phyloP scores from a whole-genome alignment of 169 alveolate species.

The Cyclospora cayetanensis region DNA sequence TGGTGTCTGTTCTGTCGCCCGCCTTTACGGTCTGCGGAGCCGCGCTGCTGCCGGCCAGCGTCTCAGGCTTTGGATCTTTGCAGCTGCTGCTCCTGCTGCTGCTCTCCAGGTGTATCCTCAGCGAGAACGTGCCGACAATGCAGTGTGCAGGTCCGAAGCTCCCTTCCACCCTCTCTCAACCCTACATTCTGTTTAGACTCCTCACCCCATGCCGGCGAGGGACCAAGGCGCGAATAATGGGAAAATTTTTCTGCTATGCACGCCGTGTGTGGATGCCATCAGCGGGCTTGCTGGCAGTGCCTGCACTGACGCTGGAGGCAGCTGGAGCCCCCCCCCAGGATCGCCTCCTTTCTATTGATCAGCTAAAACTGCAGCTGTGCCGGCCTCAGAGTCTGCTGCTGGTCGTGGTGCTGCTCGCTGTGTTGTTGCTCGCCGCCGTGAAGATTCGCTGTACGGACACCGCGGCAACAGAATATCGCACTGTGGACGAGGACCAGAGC shows the following conservation, averaged over 20 bases:
- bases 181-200: not conserved
- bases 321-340: not conserved
- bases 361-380: not conserved
- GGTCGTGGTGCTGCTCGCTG: not conserved
- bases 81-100: slow-evolving; percentile 39
- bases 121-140: not conserved
- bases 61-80: slow-evolving; percentile 22
- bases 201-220: no score
- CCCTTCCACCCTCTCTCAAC: slow-evolving; percentile 45
- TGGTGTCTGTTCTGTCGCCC: not conserved
- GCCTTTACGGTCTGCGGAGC: not conserved
- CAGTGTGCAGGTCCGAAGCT: slow-evolving; percentile 23
- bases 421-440: not conserved
- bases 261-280: no score
- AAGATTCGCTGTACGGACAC: not conserved
- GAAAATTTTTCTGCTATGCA: no score
- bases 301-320: slow-evolving; percentile 15
- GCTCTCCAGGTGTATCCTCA: not conserved
- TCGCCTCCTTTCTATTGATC: not conserved
- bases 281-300: slow-evolving; percentile 28
- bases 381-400: not conserved
- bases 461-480: not conserved
- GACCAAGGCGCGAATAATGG: no score
- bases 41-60: not conserved
- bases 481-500: not conserved